Conservation (phyloP, 208 protist genomes). For the Acanthamoeba sp. region DNA sequence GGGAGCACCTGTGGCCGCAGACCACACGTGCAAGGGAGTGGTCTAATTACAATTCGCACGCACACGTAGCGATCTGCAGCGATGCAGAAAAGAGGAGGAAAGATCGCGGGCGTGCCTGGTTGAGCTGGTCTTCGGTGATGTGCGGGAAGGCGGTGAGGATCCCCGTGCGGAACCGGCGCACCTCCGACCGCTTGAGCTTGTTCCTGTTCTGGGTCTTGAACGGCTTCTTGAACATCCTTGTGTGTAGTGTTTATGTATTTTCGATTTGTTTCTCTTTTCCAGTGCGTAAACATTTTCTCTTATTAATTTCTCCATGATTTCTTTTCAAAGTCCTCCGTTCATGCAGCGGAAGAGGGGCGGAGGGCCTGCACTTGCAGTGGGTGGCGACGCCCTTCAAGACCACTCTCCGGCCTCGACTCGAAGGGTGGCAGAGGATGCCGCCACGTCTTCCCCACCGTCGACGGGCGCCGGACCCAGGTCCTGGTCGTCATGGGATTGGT, state of each 20-base stretch:
- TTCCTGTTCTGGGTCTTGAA: slow-evolving; percentile 36
- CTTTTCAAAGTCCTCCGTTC: too few species aligned
- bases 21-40: not conserved
- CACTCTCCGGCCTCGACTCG: too few species aligned
- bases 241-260: not conserved
- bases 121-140: slow-evolving; percentile 52
- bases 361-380: too few species aligned
- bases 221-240: slow-evolving; percentile 48
- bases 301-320: too few species aligned
- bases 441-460: too few species aligned
- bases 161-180: not conserved
- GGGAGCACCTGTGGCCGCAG: not conserved
- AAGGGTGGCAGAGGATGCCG: too few species aligned
- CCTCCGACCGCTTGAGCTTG: slow-evolving; percentile 28
- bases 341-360: too few species aligned
- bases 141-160: slow-evolving; percentile 1
- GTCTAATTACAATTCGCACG: not conserved
- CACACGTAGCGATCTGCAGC: too few species aligned
- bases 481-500: not conserved
- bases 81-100: not conserved
- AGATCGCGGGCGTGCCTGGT: not conserved
- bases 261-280: not conserved
- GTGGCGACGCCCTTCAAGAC: too few species aligned
- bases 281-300: not conserved
- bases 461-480: too few species aligned